phyloP scores from a whole-genome alignment of 140 eudicot species.

The Stevia rebaudiana region DNA sequence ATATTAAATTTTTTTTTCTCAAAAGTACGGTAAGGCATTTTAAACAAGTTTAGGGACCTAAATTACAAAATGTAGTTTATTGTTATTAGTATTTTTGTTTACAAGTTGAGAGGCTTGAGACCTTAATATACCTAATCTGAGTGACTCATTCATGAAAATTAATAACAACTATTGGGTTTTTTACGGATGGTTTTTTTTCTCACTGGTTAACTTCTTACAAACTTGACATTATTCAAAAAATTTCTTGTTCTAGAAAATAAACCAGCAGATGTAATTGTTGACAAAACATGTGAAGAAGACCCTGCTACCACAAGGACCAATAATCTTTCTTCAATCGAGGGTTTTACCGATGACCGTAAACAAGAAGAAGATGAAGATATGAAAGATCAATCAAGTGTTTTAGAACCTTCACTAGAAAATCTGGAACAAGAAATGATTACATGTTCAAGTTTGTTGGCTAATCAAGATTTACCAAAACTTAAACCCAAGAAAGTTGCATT shows the following conservation, averaged over 20 bases:
- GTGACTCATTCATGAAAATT: too few relatives aligned
- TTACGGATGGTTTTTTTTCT: too few relatives aligned
- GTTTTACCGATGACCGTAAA: constrained; percentile 4
- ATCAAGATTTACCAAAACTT: constrained; percentile 3
- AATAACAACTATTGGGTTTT: too few relatives aligned
- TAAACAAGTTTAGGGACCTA: too few relatives aligned
- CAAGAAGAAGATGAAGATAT: constrained; percentile 2
- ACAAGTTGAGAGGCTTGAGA: too few relatives aligned
- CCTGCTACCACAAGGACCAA: constrained; percentile 5
- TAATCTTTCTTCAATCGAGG: constrained; percentile 13
- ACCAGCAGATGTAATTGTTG: constrained; percentile 12
- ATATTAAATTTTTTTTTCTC: too few relatives aligned
- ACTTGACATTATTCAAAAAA: not conserved
- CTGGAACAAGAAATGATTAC: constrained; percentile 14
- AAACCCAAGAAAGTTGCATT: constrained; percentile 58
- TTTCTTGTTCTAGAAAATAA: constrained; percentile 26
- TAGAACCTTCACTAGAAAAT: not conserved
- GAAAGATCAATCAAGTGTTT: constrained; percentile 14
- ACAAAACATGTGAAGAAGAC: constrained; percentile 23
- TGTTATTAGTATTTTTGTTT: too few relatives aligned
- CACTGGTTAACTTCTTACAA: not conserved
- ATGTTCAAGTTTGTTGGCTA: constrained; percentile 9
- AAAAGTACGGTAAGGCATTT: too few relatives aligned
- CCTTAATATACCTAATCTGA: too few relatives aligned
- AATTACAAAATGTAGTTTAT: too few relatives aligned